Conservation (phyloP, 192 early-diverging fungal species). For the Chytriomyces sp. region DNA sequence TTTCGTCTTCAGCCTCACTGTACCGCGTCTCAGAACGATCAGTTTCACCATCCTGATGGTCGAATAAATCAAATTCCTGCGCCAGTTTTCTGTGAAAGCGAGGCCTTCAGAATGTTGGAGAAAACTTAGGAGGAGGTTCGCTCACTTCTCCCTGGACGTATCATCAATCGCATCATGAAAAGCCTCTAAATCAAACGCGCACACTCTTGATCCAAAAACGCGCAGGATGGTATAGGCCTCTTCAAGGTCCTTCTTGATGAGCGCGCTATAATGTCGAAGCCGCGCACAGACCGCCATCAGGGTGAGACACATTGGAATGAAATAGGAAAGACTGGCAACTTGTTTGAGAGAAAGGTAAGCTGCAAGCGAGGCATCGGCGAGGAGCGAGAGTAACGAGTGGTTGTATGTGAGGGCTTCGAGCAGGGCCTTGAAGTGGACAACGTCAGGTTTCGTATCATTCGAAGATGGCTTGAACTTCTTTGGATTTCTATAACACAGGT, state of each 20-base stretch:
- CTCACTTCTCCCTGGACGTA: no score
- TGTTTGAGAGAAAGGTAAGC: background rate
- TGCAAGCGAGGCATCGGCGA: background rate
- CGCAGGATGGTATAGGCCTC: background rate
- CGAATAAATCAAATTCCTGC: no score
- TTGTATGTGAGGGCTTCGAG: background rate
- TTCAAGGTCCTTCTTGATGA: background rate
- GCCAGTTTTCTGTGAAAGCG: no score
- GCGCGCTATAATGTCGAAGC: background rate
- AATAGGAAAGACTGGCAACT: background rate
- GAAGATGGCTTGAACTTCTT: background rate
- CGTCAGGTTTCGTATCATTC: background rate
- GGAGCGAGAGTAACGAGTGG: background rate
- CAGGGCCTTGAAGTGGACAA: background rate
- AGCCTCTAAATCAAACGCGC: no score
- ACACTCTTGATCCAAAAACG: no score
- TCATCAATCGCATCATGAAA: no score
- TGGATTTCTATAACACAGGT: background rate
- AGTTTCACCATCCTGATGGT: no score
- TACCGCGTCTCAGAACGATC: no score
- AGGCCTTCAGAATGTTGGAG: no score
- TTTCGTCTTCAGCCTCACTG: no score
- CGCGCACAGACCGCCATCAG: background rate
- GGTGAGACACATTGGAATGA: background rate
- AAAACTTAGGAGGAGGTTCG: no score